Evolutionary conservation across 306 rosid genomes (phyloP).

Genomic region (Bauhinia variegata): DNA sequence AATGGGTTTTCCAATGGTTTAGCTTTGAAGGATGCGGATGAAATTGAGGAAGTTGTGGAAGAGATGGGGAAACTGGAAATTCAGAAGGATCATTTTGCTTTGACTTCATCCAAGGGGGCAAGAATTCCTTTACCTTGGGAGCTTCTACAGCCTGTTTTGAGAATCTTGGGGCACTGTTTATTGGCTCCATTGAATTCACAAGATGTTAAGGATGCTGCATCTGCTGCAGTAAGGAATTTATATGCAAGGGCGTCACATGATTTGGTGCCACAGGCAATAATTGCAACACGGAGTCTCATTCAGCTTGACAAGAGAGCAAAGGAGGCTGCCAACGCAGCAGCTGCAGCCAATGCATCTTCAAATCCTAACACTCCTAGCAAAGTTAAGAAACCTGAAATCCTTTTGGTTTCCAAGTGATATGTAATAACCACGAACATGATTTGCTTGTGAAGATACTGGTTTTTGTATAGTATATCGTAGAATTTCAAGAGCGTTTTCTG

Average conservation of each 20-base stretch:
- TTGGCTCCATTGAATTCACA: slow-evolving; percentile 76
- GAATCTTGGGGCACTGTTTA: slow-evolving; percentile 89
- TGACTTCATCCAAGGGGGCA: slow-evolving; percentile 46
- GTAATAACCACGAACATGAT: neutral
- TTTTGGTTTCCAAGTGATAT: slow-evolving; percentile 82
- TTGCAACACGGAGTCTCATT: slow-evolving; percentile 88
- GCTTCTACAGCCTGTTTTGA: slow-evolving; percentile 81
- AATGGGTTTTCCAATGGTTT: slow-evolving; percentile 41
- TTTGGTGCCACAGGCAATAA: slow-evolving; percentile 83
- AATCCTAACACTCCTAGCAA: slow-evolving; percentile 84
- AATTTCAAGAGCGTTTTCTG: slow-evolving; percentile 41
- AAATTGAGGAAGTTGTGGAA: slow-evolving; percentile 48
- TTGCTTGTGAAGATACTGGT: slow-evolving; percentile 44
- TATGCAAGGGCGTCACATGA: slow-evolving; percentile 91
- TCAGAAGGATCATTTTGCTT: slow-evolving; percentile 35
- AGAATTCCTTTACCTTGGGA: slow-evolving; percentile 95
- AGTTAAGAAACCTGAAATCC: slow-evolving; percentile 82
- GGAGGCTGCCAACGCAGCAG: slow-evolving; percentile 47
- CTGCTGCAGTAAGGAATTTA: slow-evolving; percentile 65
- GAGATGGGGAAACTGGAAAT: slow-evolving; percentile 53
- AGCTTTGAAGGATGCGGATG: slow-evolving; percentile 35
- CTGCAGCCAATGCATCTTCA: slow-evolving; percentile 52
- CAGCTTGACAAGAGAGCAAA: slow-evolving; percentile 75
- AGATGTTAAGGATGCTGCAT: slow-evolving; percentile 78
- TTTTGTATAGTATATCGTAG: slow-evolving; percentile 71